Base-by-base conservation (phyloP, 768 basidiomycete genomes). In the Tricholomella constricta region DNA sequence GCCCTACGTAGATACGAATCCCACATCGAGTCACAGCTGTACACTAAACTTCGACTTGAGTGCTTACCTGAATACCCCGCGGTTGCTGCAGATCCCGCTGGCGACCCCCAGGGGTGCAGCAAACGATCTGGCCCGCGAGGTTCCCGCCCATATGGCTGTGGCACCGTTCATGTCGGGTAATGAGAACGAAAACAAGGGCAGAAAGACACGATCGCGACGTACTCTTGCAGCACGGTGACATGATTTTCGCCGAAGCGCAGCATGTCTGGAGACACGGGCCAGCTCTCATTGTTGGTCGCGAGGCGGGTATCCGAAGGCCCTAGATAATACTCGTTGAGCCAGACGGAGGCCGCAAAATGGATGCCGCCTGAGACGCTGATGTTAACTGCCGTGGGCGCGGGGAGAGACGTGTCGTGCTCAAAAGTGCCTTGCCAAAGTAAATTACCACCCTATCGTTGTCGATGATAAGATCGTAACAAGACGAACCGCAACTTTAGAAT, bases 91-190 rank as follows among this genome's bases (percentile, higher is more conserved):
- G 20, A 44, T 59, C 58, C 15, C 58, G 37, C 36, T 59, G 58
- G 6, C 58, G 52, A 17, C 58, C 58, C 11, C 58, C 58, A 7
- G 58, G 58, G 6, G 58, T 59, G 34, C 58, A 59, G 22, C 58
- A 59, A 10, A 59, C 58, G 31, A 59, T 32, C n/a, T 59, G 58
- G 8, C 58, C 58, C 12, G 58, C 58, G 17, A 59, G 50, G n/a
- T 59, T 59, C 36, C 55, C 54, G 4, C 58, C 58, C 58, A 59
- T 59, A 44, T 59, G 54, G n/a, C 58, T 59, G 27, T 2, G n/a
- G n/a, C n/a, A n/a, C n/a, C n/a, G n/a, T n/a, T n/a, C n/a, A n/a
- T n/a, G n/a, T n/a, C n/a, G n/a, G n/a, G n/a, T n/a, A n/a, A n/a
- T n/a, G n/a, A n/a, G n/a, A n/a, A n/a, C n/a, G n/a, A n/a, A n/a